A percentile compares a stretch with the other conserved stretches of the same genome.
Evolutionary conservation across 768 basidiomycete species (phyloP).

Genomic region (Mycena venus): DNA sequence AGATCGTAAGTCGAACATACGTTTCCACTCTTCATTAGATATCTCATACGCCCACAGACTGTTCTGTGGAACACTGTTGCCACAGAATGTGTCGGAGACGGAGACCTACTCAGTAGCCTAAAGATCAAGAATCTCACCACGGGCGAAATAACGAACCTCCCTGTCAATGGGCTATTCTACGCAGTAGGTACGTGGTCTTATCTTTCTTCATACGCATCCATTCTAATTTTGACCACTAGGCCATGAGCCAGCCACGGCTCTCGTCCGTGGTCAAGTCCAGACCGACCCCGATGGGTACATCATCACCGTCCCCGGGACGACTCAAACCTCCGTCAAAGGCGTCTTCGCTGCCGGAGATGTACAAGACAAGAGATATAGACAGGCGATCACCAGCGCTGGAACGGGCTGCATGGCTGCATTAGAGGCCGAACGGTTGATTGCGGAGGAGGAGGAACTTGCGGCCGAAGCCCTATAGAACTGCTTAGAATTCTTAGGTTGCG

Average conservation of each 20-base stretch:
- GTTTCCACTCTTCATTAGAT: neutral
- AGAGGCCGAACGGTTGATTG: slow-evolving; percentile 92
- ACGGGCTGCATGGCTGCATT: slow-evolving; percentile 98
- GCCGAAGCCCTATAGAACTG: no score
- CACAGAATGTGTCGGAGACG: slow-evolving; percentile 93
- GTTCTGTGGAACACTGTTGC: slow-evolving; percentile 96
- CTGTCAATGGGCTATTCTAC: slow-evolving; percentile 95
- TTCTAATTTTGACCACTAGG: slow-evolving; percentile 51
- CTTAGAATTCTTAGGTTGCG: no score
- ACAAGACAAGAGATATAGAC: slow-evolving; percentile 95
- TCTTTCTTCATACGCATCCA: slow-evolving; percentile 39
- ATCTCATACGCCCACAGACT: slow-evolving; percentile 59
- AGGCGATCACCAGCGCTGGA: slow-evolving; percentile 93
- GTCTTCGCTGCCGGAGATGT: slow-evolving; percentile 99
- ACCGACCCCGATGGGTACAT: slow-evolving; percentile 97
- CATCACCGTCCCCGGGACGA: slow-evolving; percentile 94
- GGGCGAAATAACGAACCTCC: slow-evolving; percentile 85
- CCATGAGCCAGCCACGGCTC: slow-evolving; percentile 92
- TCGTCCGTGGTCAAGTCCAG: slow-evolving; percentile 90
- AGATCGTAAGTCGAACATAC: slow-evolving; percentile 74
- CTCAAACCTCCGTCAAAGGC: slow-evolving; percentile 93
- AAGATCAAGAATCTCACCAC: slow-evolving; percentile 86
- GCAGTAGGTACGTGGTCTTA: no score
- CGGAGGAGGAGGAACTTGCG: slow-evolving; percentile 88
- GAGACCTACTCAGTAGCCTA: slow-evolving; percentile 90